Evolutionary conservation across 228 moss, liverwort and hornwort species (phyloP), one percentile per base, ranked within the genome.

Genomic region (Sphagnum magellanicum): DNA sequence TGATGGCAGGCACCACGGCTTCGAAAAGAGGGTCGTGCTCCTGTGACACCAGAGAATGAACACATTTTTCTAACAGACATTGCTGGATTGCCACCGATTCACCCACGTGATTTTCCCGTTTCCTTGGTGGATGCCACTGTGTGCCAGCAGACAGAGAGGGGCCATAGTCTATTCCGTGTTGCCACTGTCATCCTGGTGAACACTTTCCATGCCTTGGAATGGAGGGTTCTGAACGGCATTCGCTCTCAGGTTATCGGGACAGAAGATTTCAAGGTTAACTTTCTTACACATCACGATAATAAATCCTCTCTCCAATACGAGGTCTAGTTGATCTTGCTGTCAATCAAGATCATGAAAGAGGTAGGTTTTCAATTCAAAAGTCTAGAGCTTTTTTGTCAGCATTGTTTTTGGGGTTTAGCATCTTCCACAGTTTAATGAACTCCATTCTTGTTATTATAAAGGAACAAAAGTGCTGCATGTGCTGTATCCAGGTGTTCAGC

Each of bases 181-280:
- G 71, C 77, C 8, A 76, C 81, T 17, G 78, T 81, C 67, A 10
- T 86, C 59, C 67, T 91, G 32, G 55, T 78, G 8, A 75, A 79
- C 65, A 67, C 71, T 4, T 81, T 66, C 12, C 67, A 79, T 60
- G 81, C 79, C 15, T 46, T 81, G 53, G 81, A 85, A 67, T 71
- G 60, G 50, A 64, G 5, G 51, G 32, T 49, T 16, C 63, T 76
- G 4, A 51, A 77, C 15, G 79, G 71, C 4, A 6, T 70, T 16
- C 61, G 68, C 10, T 60, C 68, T 64, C 61, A 53, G 11, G 63
- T 61, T 0, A 51, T 69, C 49, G 59, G 61, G 58, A 71, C 15
- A 15, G 64, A 70, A 32, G 48, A 58, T 4, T 62, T 71, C 10
- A 64, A 71, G 71, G 71, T 71, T 7, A 15, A 63, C 17, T 9